Conservation (phyloP, 2,329 filamentous ascomycete species). For the Scedosporium apiospermum region DNA sequence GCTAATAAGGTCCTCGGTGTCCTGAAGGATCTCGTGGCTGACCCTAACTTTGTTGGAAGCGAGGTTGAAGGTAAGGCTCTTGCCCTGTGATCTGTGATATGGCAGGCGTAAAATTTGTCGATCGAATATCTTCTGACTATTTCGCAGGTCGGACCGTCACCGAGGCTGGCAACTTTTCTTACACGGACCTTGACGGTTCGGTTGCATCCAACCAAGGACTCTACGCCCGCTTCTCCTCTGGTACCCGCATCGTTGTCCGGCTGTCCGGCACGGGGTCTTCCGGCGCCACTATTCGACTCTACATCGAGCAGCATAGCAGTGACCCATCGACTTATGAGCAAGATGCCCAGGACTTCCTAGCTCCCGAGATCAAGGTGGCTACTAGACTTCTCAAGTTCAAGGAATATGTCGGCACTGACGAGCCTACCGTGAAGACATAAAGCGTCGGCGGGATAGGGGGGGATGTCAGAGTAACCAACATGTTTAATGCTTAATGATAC, state of each 20-base stretch:
- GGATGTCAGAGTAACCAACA: background rate
- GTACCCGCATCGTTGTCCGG: constrained; percentile 89
- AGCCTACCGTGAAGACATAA: constrained; percentile 95
- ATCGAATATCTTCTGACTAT: background rate
- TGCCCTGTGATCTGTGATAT: background rate
- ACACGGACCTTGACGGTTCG: constrained; percentile 96
- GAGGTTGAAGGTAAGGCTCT: constrained; percentile 52
- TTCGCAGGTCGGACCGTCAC: constrained; percentile 62
- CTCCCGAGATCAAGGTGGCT: constrained; percentile 79
- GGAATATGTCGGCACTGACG: constrained; percentile 82
- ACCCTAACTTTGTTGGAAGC: constrained; percentile 69
- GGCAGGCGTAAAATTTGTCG: background rate
- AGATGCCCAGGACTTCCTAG: constrained; percentile 89
- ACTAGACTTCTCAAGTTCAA: constrained; percentile 83
- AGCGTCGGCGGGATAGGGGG: background rate
- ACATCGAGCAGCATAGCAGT: constrained; percentile 89
- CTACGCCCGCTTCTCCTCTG: constrained; percentile 88
- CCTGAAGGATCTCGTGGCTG: constrained; percentile 67
- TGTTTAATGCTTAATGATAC: background rate
- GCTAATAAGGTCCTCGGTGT: constrained; percentile 83
- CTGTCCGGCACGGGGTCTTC: constrained; percentile 92
- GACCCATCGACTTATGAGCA: constrained; percentile 68
- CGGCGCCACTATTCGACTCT: constrained; percentile 91
- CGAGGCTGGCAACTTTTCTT: constrained; percentile 92
- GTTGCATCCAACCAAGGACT: constrained; percentile 94